Evolutionary conservation across 2,329 filamentous ascomycete genomes (phyloP).

Genomic region (Phymatotrichopsis omnivora): DNA sequence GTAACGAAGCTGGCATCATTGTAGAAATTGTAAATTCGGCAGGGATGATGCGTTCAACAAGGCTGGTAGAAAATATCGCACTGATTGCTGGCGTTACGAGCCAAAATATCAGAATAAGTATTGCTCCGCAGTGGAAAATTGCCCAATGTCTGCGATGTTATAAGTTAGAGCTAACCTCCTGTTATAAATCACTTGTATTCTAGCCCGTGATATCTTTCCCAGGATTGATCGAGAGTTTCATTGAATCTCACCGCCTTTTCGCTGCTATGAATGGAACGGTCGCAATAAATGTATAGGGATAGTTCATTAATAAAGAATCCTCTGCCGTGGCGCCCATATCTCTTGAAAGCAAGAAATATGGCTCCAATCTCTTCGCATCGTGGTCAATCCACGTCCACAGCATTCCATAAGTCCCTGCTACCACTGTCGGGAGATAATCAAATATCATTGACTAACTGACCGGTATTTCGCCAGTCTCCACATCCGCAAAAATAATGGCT

Average conservation of each 20-base stretch:
- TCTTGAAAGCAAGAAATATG: conserved; percentile 17
- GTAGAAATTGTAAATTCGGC: background rate
- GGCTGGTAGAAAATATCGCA: background rate
- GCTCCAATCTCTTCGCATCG: conserved; percentile 17
- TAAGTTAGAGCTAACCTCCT: no score
- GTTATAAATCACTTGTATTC: no score
- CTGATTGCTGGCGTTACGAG: background rate
- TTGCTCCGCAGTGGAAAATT: conserved; percentile 2
- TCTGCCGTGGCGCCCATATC: conserved; percentile 5
- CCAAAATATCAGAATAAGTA: conserved; percentile 8
- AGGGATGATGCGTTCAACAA: background rate
- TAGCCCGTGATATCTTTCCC: no score
- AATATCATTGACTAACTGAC: no score
- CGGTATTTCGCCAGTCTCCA: no score
- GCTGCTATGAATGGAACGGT: conserved; percentile 10
- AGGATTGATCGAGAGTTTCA: no score
- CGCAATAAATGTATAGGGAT: conserved; percentile 6
- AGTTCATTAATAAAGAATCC: conserved; percentile 15
- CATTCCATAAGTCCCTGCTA: conserved; percentile 3
- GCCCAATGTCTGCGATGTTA: conserved; percentile 11
- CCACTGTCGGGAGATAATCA: conserved; percentile 3
- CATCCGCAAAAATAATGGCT: conserved; percentile 3
- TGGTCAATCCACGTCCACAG: conserved; percentile 11
- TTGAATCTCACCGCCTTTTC: no score
- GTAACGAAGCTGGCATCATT: background rate